phyloP scores from a whole-genome alignment of 148 eudicot species.

The Vaccinium darrowii region DNA sequence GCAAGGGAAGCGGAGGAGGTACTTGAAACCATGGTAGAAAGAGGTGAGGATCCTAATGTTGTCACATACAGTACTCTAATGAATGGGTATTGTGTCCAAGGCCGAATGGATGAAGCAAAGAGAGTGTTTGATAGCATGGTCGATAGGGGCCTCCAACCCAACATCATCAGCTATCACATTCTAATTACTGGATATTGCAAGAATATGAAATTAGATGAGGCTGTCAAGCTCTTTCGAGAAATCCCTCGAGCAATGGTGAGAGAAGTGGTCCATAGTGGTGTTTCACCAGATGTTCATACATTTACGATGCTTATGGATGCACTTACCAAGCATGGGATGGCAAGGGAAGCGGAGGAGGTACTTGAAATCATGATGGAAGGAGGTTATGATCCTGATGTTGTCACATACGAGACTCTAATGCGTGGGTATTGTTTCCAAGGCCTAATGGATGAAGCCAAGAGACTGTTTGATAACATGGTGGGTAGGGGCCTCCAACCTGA shows the following conservation, averaged over 20 bases:
- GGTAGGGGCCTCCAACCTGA: background rate
- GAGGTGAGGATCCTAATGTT: background rate
- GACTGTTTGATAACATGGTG: background rate
- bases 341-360: background rate
- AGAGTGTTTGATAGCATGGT: background rate
- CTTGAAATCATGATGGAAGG: background rate
- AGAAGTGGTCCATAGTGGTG: background rate
- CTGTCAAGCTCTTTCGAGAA: no score
- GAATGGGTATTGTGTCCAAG: conserved; percentile 10
- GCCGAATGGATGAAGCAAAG: background rate
- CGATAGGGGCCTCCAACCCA: background rate
- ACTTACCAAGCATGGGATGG: background rate
- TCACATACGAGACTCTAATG: background rate
- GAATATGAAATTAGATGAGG: no score
- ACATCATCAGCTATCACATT: background rate
- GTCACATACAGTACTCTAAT: conserved; percentile 11
- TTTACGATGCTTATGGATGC: background rate
- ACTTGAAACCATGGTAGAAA: conserved; percentile 2
- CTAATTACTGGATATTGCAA: no score
- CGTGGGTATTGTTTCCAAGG: background rate
- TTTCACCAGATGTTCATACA: background rate
- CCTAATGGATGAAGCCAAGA: background rate
- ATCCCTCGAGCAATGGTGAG: background rate
- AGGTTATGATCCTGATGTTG: background rate
- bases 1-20: background rate